A percentile compares a stretch with the other conserved stretches of the same genome.
Evolutionary conservation across 768 basidiomycete genomes (phyloP).

Genomic region (Termitomyces sp.): DNA sequence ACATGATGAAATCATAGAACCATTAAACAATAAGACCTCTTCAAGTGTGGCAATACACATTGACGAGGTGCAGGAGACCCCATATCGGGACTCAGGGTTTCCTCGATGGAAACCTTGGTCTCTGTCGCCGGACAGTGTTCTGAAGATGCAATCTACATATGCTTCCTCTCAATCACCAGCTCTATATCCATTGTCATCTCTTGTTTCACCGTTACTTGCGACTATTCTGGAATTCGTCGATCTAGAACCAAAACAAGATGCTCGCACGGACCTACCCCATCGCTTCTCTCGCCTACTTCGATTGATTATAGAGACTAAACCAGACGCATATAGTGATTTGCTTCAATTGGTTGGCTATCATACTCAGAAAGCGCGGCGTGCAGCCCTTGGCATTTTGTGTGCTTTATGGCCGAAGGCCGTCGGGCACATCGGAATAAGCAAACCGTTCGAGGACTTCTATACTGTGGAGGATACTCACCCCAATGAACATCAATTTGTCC

Average conservation of each 20-base stretch:
- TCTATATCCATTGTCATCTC: constrained; percentile 58
- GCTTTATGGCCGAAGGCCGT: constrained; percentile 66
- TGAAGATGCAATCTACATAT: constrained; percentile 45
- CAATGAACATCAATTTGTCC: constrained; percentile 61
- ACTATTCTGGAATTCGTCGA: constrained; percentile 60
- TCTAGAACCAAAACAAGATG: constrained; percentile 24
- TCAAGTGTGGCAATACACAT: constrained; percentile 60
- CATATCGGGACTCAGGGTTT: constrained; percentile 5
- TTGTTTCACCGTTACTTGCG: constrained; percentile 61
- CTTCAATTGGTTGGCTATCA: constrained; percentile 72
- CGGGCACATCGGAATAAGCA: constrained; percentile 64
- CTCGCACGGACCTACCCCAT: constrained; percentile 36
- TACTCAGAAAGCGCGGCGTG: constrained; percentile 47
- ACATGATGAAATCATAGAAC: constrained; percentile 5
- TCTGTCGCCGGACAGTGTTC: constrained; percentile 11
- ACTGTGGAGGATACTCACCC: constrained; percentile 26
- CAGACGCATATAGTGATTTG: constrained; percentile 68
- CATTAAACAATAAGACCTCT: constrained; percentile 19
- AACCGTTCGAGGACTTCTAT: constrained; percentile 41
- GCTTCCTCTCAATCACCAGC: constrained; percentile 53
- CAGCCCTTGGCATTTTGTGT: constrained; percentile 53
- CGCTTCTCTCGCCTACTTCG: constrained; percentile 53
- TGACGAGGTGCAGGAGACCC: constrained; percentile 42
- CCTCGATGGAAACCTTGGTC: constrained; percentile 29
- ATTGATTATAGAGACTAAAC: constrained; percentile 53